These are phyloP conservation scores for Umbellularia californica DNA, from an alignment of 164 flowering plant genomes.

Conservation along the genomic window DNA sequence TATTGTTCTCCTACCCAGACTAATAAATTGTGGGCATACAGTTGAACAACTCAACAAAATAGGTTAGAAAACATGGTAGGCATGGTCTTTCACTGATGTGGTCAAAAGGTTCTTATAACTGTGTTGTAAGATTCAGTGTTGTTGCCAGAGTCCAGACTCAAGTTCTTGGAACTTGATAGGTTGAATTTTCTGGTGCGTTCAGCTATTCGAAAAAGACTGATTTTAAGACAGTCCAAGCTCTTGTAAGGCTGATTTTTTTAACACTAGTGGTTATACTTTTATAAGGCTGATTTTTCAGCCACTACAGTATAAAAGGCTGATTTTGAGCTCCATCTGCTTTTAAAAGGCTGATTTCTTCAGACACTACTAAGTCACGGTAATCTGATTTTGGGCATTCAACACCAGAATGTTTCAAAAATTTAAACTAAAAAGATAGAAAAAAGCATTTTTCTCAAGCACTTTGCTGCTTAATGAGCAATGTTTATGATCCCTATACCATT, in stretches of 20 bases:
- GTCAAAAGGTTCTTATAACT: not conserved
- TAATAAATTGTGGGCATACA: no score
- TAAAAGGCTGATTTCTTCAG: not conserved
- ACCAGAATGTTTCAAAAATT: not conserved
- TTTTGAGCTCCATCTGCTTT: not conserved
- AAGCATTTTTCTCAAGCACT: not conserved
- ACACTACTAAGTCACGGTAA: not conserved
- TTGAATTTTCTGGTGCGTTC: constrained; percentile 10
- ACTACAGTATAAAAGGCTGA: constrained; percentile 17
- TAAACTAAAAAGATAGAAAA: not conserved
- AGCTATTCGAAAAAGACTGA: constrained; percentile 7
- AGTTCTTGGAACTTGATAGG: constrained; percentile 16
- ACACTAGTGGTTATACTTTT: not conserved
- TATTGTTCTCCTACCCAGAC: no score
- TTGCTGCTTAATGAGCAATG: not conserved
- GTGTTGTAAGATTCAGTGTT: not conserved
- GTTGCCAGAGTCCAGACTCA: not conserved
- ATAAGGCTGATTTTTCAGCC: constrained; percentile 16
- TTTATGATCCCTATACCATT: no score
- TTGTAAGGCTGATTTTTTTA: constrained; percentile 13
- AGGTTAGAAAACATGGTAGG: no score
- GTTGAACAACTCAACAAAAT: no score
- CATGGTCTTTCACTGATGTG: not conserved
- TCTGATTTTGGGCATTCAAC: not conserved
- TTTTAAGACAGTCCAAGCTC: constrained; percentile 12